A percentile compares a stretch with the other conserved stretches of the same genome.
phyloP scores from a whole-genome alignment of 1,139 yeast genomes.

The Candida glucosophila region DNA sequence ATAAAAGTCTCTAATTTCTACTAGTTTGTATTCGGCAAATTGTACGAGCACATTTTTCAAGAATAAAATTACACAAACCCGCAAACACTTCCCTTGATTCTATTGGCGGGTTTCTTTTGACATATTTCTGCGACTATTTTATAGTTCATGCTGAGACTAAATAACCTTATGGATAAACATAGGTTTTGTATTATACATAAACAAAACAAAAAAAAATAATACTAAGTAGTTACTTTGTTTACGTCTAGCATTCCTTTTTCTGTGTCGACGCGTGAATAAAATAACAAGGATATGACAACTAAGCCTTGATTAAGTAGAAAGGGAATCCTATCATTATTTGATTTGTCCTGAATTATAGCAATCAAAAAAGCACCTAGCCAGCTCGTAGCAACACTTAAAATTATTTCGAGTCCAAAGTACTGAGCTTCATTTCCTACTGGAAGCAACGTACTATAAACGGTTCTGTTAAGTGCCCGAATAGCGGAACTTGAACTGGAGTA shows the following conservation, averaged over 20 bases:
- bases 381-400: conserved; percentile 36
- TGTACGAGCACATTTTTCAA: conserved; percentile 4
- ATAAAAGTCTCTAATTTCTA: not conserved
- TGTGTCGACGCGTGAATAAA: conserved; percentile 21
- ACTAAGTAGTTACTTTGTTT: conserved; percentile 38
- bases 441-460: conserved; percentile 28
- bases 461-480: conserved; percentile 29
- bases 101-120: no score
- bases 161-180: no score
- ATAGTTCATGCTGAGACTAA: no score
- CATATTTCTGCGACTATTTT: no score
- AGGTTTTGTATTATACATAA: no score
- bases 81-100: no score
- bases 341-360: conserved; percentile 34
- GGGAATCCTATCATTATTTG: conserved; percentile 30
- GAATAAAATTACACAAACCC: conserved; percentile 5
- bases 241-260: conserved; percentile 70
- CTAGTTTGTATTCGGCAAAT: not conserved
- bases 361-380: conserved; percentile 36
- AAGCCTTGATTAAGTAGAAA: conserved; percentile 30
- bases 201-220: conserved; percentile 1
- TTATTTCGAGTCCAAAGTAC: conserved; percentile 34
- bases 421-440: conserved; percentile 40
- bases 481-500: conserved; percentile 29
- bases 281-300: conserved; percentile 15